A percentile compares a stretch with the other conserved stretches of the same genome.
phyloP scores from a whole-genome alignment of 192 early-diverging fungal genomes.

The Radiomyces spectabilis region DNA sequence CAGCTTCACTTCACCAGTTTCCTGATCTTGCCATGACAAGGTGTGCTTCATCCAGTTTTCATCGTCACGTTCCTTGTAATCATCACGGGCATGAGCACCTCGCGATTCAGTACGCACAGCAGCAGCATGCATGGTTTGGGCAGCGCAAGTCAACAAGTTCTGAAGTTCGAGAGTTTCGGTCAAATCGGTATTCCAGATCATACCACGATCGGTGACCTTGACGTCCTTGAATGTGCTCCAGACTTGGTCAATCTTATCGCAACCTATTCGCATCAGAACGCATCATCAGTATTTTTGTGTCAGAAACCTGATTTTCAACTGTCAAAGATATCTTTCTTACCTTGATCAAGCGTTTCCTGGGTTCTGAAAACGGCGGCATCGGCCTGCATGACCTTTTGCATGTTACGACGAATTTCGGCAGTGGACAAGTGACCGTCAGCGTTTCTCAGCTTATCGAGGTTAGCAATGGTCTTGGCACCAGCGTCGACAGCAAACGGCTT shows the following conservation, averaged over 20 bases:
- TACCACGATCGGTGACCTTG: conserved; percentile 79
- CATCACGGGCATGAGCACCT: conserved; percentile 97
- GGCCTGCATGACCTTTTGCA: conserved; percentile 98
- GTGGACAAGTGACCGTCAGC: conserved; percentile 74
- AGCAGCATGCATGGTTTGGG: conserved; percentile 89
- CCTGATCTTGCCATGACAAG: conserved; percentile 85
- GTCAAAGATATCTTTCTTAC: conserved; percentile 5
- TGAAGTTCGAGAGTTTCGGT: conserved; percentile 95
- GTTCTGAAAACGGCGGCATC: conserved; percentile 98
- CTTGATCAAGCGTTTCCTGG: conserved; percentile 80
- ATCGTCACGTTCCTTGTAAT: conserved; percentile 84
- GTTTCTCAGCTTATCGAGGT: conserved; percentile 90
- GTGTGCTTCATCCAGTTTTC: conserved; percentile 98
- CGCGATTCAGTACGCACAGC: conserved; percentile 93
- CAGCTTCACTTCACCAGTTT: conserved; percentile 68
- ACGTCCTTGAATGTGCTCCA: conserved; percentile 74
- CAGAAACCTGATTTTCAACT: not conserved
- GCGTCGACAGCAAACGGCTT: conserved; percentile 73
- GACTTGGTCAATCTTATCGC: conserved; percentile 78
- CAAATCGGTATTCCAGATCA: conserved; percentile 99
- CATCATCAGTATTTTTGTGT: not conserved
- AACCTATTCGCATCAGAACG: conserved; percentile 28
- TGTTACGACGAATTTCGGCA: conserved; percentile 81
- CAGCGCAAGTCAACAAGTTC: conserved; percentile 92
- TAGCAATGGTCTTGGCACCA: conserved; percentile 84